phyloP scores from a whole-genome alignment of 1,284 basidiomycete species.

The Moesziomyces antarcticus region DNA sequence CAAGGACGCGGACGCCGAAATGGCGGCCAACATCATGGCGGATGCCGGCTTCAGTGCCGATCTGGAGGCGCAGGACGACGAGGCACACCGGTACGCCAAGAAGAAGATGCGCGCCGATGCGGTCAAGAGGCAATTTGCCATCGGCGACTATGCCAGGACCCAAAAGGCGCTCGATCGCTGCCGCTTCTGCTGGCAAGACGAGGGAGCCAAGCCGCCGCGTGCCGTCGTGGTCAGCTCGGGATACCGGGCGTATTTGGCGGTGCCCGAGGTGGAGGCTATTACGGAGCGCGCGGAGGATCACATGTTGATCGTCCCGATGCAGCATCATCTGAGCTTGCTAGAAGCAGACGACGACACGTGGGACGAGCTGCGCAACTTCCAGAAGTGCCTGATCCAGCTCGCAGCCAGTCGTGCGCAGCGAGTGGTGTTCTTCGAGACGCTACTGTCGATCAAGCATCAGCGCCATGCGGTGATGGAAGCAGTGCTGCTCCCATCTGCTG shows the following conservation, averaged over 20 bases:
- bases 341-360: constrained; percentile 98
- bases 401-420: constrained; percentile 83
- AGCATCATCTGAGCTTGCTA: constrained; percentile 85
- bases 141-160: constrained; percentile 92
- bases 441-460: constrained; percentile 84
- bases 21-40: constrained; percentile 85
- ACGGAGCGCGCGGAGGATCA: constrained; percentile 76
- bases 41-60: constrained; percentile 80
- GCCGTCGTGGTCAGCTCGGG: constrained; percentile 90
- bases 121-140: constrained; percentile 95
- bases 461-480: constrained; percentile 90
- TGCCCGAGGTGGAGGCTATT: constrained; percentile 86
- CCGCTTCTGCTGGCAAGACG: constrained; percentile 70
- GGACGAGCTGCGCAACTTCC: constrained; percentile 83
- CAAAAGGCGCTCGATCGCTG: constrained; percentile 88
- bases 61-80: constrained; percentile 94
- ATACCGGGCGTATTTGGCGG: constrained; percentile 86
- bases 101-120: constrained; percentile 95
- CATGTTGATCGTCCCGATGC: constrained; percentile 91
- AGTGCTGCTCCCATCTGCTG: constrained; percentile 85
- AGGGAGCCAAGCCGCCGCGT: constrained; percentile 75
- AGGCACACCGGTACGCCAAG: constrained; percentile 88
- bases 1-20: constrained; percentile 89
- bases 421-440: constrained; percentile 93
- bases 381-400: constrained; percentile 98